Evolutionary conservation across 2,329 filamentous ascomycete genomes (phyloP).

Genomic region (Stagonosporopsis chrysanthemi): DNA sequence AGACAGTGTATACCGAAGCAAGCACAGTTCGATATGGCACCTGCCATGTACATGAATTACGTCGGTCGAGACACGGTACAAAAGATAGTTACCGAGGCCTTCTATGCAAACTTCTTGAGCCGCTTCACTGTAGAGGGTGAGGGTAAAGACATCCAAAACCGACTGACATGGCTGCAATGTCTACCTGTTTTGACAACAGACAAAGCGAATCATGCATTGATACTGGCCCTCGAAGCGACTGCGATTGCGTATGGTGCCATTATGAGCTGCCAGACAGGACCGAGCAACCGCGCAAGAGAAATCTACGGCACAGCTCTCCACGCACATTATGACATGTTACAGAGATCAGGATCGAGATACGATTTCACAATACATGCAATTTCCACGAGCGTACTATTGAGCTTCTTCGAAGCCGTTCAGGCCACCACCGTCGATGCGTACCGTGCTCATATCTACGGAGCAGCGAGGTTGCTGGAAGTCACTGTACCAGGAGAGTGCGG

Average conservation of each 20-base stretch:
- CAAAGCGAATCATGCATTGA: conserved; percentile 34
- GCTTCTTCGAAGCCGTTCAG: conserved; percentile 44
- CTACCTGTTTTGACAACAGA: conserved; percentile 34
- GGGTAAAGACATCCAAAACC: conserved; percentile 32
- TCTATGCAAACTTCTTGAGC: conserved; percentile 38
- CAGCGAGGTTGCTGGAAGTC: conserved; percentile 37
- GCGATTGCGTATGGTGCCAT: conserved; percentile 38
- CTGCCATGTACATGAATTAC: not conserved
- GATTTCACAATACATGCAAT: conserved; percentile 42
- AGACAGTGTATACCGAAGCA: conserved; percentile 11
- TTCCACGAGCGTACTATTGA: conserved; percentile 41
- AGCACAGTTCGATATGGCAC: not conserved
- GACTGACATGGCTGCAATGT: conserved; percentile 39
- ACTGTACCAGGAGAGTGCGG: conserved; percentile 37
- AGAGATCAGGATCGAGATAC: conserved; percentile 10
- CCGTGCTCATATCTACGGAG: conserved; percentile 40
- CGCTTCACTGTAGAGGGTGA: conserved; percentile 40
- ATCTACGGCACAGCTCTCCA: conserved; percentile 40
- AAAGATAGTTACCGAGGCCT: conserved; percentile 10
- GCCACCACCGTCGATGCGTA: conserved; percentile 39
- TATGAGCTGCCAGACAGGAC: conserved; percentile 28
- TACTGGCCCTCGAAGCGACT: conserved; percentile 38
- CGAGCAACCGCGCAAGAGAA: conserved; percentile 31
- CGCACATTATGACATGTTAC: conserved; percentile 28
- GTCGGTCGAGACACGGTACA: not conserved